Evolutionary conservation across 805 yeast genomes (phyloP).

Genomic region (Yarrowia sp.): DNA sequence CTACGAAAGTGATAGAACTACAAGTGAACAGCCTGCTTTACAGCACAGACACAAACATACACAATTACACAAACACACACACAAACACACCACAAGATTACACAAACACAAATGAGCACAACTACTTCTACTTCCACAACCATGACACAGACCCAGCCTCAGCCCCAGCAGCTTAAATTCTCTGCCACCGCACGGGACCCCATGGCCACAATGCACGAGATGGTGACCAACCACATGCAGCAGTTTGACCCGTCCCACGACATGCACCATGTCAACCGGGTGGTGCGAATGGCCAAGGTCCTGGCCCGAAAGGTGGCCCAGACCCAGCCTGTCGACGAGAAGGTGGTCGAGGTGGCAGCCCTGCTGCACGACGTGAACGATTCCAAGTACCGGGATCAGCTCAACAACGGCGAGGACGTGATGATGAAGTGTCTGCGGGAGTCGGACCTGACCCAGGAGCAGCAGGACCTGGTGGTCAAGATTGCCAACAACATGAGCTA

Average conservation of each 20-base stretch:
- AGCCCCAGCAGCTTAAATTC: constrained; percentile 32
- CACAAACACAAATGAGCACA: constrained; percentile 38
- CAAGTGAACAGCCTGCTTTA: background rate
- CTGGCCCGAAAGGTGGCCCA: constrained; percentile 43
- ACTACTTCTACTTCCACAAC: constrained; percentile 29
- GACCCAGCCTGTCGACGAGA: constrained; percentile 41
- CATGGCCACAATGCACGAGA: constrained; percentile 22
- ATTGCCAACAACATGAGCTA: constrained; percentile 47
- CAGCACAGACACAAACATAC: background rate
- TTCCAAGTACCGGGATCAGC: constrained; percentile 46
- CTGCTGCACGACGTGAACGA: constrained; percentile 50
- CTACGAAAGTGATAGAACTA: constrained; percentile 15
- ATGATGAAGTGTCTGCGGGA: constrained; percentile 40
- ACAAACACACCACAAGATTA: background rate
- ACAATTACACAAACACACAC: constrained; percentile 6
- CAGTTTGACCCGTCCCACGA: constrained; percentile 50
- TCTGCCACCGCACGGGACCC: constrained; percentile 28
- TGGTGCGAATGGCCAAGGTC: constrained; percentile 45
- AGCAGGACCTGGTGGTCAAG: constrained; percentile 42
- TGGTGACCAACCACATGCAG: constrained; percentile 43
- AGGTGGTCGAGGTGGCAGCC: constrained; percentile 49
- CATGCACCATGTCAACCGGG: constrained; percentile 48
- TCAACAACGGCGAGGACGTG: constrained; percentile 40
- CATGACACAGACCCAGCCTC: constrained; percentile 33
- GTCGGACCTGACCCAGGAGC: constrained; percentile 41